A percentile compares a stretch with the other conserved stretches of the same genome.
Conservation (phyloP, 305 asterid species). For the Fraxinus ornus region DNA sequence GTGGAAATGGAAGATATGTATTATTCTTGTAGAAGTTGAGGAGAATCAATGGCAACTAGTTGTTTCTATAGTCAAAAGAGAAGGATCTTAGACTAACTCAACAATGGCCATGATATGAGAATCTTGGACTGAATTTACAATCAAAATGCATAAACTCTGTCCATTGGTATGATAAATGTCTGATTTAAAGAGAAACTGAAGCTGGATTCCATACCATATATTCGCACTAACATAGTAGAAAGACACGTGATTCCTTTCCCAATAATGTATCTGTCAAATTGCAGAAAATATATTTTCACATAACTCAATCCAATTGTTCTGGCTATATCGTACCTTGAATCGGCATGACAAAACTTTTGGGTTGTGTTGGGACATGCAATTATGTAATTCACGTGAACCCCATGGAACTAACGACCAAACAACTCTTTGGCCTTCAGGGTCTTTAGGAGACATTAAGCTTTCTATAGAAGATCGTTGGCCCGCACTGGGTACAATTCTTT, state of each 20-base stretch:
- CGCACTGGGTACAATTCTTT: not conserved
- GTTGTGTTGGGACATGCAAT: not conserved
- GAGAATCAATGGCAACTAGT: slow-evolving; percentile 12
- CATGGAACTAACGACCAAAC: not conserved
- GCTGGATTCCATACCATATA: not conserved
- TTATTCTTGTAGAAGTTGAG: not conserved
- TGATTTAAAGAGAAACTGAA: not conserved
- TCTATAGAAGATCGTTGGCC: not conserved
- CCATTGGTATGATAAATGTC: not conserved
- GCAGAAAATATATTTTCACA: not conserved
- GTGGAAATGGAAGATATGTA: not conserved
- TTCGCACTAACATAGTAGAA: not conserved
- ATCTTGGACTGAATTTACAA: not conserved
- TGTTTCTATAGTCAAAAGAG: not conserved
- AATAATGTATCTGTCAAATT: not conserved
- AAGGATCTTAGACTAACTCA: not conserved
- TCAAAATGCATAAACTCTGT: not conserved
- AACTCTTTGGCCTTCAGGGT: not conserved
- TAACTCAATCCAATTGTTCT: not conserved
- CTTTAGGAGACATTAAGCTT: not conserved
- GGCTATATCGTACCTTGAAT: not conserved
- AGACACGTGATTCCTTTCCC: not conserved
- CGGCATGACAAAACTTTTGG: not conserved
- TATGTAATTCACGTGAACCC: not conserved
- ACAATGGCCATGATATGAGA: slow-evolving; percentile 2